Conservation (phyloP, 2,329 filamentous ascomycete species). For the Pseudocercospora crystallina region DNA sequence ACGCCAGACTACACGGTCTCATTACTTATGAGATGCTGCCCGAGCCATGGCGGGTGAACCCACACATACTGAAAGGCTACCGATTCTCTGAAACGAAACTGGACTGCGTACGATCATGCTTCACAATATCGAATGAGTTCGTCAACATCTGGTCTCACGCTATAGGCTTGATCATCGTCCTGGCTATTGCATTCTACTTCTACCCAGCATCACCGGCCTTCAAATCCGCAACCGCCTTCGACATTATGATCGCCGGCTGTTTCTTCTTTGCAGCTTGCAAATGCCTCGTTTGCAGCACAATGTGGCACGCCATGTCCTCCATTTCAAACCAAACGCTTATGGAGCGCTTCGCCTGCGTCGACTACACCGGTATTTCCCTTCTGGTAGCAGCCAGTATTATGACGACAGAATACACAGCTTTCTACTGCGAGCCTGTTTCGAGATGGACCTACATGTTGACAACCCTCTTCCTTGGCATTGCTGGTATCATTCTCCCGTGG, state of each 20-base stretch:
- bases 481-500: slow-evolving; percentile 91
- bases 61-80: slow-evolving; percentile 87
- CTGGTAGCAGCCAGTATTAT: slow-evolving; percentile 95
- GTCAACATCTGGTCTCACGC: slow-evolving; percentile 98
- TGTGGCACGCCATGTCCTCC: slow-evolving; percentile 99
- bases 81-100: slow-evolving; percentile 90
- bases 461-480: slow-evolving; percentile 78
- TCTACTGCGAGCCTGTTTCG: slow-evolving; percentile 91
- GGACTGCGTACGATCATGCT: slow-evolving; percentile 78
- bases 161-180: slow-evolving; percentile 81
- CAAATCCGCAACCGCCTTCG: slow-evolving; percentile 77
- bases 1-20: slow-evolving; percentile 76
- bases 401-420: slow-evolving; percentile 97
- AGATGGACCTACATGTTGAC: slow-evolving; percentile 82
- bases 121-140: slow-evolving; percentile 81
- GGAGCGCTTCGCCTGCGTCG: slow-evolving; percentile 94
- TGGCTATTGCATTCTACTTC: slow-evolving; percentile 90
- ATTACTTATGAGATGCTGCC: slow-evolving; percentile 89
- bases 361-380: slow-evolving; percentile 96
- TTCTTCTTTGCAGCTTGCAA: slow-evolving; percentile 97
- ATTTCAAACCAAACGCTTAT: slow-evolving; percentile 87
- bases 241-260: slow-evolving; percentile 85
- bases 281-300: slow-evolving; percentile 88
- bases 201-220: slow-evolving; percentile 90
- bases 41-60: slow-evolving; percentile 89